Base-by-base conservation (phyloP, 1,139 yeast genomes). In the Wickerhamomyces sp. region DNA sequence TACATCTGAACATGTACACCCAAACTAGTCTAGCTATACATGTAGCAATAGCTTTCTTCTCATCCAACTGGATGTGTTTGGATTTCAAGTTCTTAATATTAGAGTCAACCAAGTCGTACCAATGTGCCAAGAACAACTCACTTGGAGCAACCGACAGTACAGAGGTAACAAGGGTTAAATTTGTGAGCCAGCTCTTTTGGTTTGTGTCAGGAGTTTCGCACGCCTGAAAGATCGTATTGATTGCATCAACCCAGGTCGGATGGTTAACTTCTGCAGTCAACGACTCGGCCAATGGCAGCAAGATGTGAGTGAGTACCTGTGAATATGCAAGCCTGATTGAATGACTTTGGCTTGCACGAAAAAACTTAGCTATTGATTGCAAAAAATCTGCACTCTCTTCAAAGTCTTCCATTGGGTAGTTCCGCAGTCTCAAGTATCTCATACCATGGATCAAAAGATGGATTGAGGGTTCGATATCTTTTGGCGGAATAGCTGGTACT, bases 181-280 rank as follows among this genome's bases (percentile, higher is more conserved):
- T 81, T 38, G 80, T 75, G 7, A 80, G 76, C 96, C 97, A 90
- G 45, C 77, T 77, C 56, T 79, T 81, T n/a, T 69, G 70, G 37
- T 71, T 68, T 15, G 63, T 52, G 31, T 72, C 69, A 37, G 75
- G 57, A 41, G 69, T 64, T 11, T 62, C 66, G 32, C 72, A 63
- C 2, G 84, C 79, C 13, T 75, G 65, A 60, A 77, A 84, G 3
- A 90, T 77, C 18, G 71, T 66, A 33, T 77, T 78, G 45, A 89
- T 77, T 0, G 96, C 94, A 43, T 81, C 86, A 0, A 84, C 83
- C 99, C 99, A 94, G 0, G 86, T 81, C 3, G 99, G 99, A 63
- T 90, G 95, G 59, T 94, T 93, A 1, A 90, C 90, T 62, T 94
- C 99, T 0, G 97, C 99, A 0, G 97, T 88, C 34, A 91, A 74